Conservation (phyloP, 108 stramenopile species). For the Nitzschia sp. region DNA sequence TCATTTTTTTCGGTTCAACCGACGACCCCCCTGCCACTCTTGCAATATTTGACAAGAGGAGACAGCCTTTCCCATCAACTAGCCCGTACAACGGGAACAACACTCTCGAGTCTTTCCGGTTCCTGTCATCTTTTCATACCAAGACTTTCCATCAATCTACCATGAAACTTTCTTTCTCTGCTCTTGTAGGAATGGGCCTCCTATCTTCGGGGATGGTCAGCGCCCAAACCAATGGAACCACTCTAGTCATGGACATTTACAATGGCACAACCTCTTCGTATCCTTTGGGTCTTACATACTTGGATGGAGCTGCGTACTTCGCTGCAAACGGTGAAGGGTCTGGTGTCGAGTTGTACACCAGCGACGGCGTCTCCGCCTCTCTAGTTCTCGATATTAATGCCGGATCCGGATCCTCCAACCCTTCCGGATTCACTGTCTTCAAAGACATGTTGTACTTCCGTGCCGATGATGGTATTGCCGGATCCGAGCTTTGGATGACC, state of each 20-base stretch:
- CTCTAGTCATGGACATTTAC: conserved; percentile 20
- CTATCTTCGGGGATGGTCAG: no score
- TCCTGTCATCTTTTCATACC: no score
- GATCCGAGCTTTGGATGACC: conserved; percentile 16
- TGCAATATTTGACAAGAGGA: no score
- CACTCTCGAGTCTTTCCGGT: no score
- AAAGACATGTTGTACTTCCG: conserved; percentile 10
- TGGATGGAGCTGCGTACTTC: conserved; percentile 4
- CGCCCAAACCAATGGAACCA: not conserved
- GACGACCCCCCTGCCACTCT: no score
- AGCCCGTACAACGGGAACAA: no score
- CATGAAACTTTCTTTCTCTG: no score
- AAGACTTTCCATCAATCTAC: no score
- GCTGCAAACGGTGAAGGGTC: conserved; percentile 2
- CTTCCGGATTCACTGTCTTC: conserved; percentile 9
- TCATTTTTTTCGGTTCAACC: no score
- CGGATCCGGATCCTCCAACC: conserved; percentile 9
- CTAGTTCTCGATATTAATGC: conserved; percentile 18
- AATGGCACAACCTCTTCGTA: conserved; percentile 12
- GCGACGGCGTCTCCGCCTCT: conserved; percentile 2
- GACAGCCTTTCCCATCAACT: no score
- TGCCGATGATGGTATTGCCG: conserved; percentile 12
- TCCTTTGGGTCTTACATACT: conserved; percentile 19
- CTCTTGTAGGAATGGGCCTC: no score
- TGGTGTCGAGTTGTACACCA: conserved; percentile 15